phyloP scores from a whole-genome alignment of 257 asterid species.

The Primulina eburnea region DNA sequence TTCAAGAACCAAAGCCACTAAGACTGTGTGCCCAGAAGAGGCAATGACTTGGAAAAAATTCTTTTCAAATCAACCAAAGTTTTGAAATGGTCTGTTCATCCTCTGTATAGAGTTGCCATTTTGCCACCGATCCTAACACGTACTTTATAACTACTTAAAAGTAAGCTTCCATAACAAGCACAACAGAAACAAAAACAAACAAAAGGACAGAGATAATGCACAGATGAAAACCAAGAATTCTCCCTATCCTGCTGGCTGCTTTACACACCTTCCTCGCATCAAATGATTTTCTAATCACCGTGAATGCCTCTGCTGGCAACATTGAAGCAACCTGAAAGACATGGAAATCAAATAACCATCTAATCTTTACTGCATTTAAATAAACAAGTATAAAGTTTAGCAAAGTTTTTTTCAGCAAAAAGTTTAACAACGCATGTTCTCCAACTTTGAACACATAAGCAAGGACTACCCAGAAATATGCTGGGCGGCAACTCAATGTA shows the following conservation, averaged over 20 bases:
- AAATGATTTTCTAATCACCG: conserved; percentile 81
- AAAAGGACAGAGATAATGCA: not conserved
- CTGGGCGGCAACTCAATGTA: not conserved
- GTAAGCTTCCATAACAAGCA: not conserved
- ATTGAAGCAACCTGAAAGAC: conserved; percentile 81
- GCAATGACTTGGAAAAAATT: not conserved
- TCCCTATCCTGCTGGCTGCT: not conserved
- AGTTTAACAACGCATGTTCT: not conserved
- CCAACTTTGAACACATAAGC: not conserved
- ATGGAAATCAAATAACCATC: conserved; percentile 1
- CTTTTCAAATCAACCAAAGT: not conserved
- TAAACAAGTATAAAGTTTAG: not conserved
- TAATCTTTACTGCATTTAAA: not conserved
- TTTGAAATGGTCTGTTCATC: too few species aligned
- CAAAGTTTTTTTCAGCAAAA: not conserved
- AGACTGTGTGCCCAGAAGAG: not conserved
- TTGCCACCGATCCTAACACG: not conserved
- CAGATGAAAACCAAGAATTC: conserved; percentile 11
- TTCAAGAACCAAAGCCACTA: not conserved
- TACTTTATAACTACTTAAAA: too few species aligned
- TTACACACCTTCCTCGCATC: conserved; percentile 92
- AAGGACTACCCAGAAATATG: not conserved
- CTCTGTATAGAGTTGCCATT: not conserved
- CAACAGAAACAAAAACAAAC: too few species aligned
- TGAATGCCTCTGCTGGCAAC: conserved; percentile 89